Evolutionary conservation across 192 early-diverging fungal species (phyloP), one percentile per base, ranked within the genome.

Genomic region (Entomortierella beljakovae): DNA sequence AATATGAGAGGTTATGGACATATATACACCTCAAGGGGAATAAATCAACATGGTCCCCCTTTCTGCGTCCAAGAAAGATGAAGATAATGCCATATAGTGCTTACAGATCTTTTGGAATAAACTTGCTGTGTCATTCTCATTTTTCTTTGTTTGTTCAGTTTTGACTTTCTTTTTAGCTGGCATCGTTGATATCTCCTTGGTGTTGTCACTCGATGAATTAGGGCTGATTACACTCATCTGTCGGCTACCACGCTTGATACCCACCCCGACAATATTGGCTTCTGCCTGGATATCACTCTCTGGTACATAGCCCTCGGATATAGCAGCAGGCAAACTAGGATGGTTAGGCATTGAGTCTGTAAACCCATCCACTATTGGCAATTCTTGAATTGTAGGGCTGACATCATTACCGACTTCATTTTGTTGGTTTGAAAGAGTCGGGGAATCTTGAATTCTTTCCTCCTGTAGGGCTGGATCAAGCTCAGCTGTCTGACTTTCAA

Each of bases 51-150:
- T 31, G n/a, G 3, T n/a, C 34, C 9, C 2, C 18, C n/a, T n/a
- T n/a, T n/a, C n/a, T n/a, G n/a, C n/a, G n/a, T n/a, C 9, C 13
- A 13, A 32, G 32, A 37, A 37, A 37, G 11, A 13, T 7, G 9
- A 28, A 4, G 22, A 8, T 7, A n/a, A 54, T 43, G 1, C 46
- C 29, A 46, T 13, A 35, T 28, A 16, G 0, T 32, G 62, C 75
- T 70, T 79, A 79, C 75, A 79, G 51, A 79, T 79, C 62, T 79
- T 79, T 50, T 79, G 75, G 23, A 79, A 79, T 18, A 79, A 68
- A 22, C 75, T 79, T 10, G 75, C 75, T 0, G 75, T 79, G 22
- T 79, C 75, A 33, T 58, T 69, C n/a, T 58, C 75, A 31, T 42
- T 22, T n/a, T 43, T 79, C 43, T 70, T 70, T 35, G 40, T 4